Percentiles rank a stretch among this genome's conserved stretches.
These are phyloP conservation scores for Fremontodendron californicum DNA, from an alignment of 345 rosid species.

Conservation along the genomic window DNA sequence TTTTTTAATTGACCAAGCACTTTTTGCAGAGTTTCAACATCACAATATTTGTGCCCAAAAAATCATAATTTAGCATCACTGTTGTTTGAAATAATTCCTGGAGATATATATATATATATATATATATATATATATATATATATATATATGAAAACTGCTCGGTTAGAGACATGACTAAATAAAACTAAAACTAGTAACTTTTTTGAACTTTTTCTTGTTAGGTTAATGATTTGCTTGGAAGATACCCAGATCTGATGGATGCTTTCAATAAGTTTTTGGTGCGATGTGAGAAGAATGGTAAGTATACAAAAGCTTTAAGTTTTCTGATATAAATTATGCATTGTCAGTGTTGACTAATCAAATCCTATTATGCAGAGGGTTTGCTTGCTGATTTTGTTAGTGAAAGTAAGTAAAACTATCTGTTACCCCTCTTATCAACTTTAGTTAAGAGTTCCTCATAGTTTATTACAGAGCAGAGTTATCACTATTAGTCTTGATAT, in stretches of 20 bases:
- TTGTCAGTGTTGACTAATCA: conserved; percentile 20
- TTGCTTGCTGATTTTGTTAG: conserved; percentile 77
- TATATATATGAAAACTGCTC: not conserved
- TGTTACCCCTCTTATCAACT: conserved; percentile 9
- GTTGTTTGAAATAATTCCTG: not conserved
- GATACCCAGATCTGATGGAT: conserved; percentile 80
- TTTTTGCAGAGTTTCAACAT: not conserved
- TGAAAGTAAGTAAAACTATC: conserved; percentile 61
- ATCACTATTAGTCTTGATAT: not conserved
- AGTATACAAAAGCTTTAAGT: conserved; percentile 10
- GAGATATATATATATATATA: no score
- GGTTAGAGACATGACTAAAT: not conserved
- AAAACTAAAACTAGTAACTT: conserved; percentile 12
- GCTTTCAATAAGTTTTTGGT: conserved; percentile 80
- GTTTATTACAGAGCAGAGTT: not conserved
- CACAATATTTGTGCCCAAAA: not conserved
- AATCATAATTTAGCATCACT: not conserved
- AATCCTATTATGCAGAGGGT: conserved; percentile 59
- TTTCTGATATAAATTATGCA: conserved; percentile 15
- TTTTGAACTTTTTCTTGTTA: conserved; percentile 31
- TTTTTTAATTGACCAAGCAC: not conserved
- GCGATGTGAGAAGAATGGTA: conserved; percentile 85
- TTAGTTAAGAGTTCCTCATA: conserved; percentile 7
- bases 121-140: no score
- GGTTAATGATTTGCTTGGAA: conserved; percentile 75